These are phyloP conservation scores for Decorospora gaudefroyi DNA, from an alignment of 2,329 filamentous ascomycete species.

Conservation along the genomic window DNA sequence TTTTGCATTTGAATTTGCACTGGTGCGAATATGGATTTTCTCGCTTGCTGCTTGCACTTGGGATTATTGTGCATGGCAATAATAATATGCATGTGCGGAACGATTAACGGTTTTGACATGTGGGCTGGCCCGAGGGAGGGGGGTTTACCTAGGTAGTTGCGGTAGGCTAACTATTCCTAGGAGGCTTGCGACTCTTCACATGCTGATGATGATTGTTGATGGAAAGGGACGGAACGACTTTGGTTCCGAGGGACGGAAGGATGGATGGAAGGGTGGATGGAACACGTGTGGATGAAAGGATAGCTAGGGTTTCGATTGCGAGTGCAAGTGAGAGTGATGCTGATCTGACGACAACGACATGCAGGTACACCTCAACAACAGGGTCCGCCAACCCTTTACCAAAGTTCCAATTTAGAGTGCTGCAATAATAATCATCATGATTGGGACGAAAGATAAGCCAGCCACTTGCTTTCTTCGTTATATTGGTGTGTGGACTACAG, in stretches of 20 bases:
- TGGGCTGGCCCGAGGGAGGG: too few relatives aligned
- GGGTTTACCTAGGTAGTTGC: too few relatives aligned
- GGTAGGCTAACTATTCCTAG: too few relatives aligned
- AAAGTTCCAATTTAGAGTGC: not conserved
- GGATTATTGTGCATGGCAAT: too few relatives aligned
- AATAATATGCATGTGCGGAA: too few relatives aligned
- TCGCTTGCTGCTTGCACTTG: too few relatives aligned
- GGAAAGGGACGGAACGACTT: slow-evolving; percentile 1
- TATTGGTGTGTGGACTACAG: too few relatives aligned
- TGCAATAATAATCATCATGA: not conserved
- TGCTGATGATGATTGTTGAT: not conserved
- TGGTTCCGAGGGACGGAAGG: slow-evolving; percentile 7
- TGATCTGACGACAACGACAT: slow-evolving; percentile 9
- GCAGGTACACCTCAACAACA: slow-evolving; percentile 11
- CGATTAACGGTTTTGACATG: too few relatives aligned
- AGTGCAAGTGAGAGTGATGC: slow-evolving; percentile 2
- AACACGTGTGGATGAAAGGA: not conserved
- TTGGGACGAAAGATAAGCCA: not conserved
- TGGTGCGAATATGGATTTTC: not conserved
- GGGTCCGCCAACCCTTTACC: slow-evolving; percentile 1
- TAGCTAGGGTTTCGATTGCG: too few relatives aligned
- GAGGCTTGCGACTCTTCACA: not conserved
- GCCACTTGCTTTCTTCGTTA: too few relatives aligned
- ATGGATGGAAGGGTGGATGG: not conserved
- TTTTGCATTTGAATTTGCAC: not conserved